phyloP scores from a whole-genome alignment of 345 rosid species.

The Hevea brasiliensis region DNA sequence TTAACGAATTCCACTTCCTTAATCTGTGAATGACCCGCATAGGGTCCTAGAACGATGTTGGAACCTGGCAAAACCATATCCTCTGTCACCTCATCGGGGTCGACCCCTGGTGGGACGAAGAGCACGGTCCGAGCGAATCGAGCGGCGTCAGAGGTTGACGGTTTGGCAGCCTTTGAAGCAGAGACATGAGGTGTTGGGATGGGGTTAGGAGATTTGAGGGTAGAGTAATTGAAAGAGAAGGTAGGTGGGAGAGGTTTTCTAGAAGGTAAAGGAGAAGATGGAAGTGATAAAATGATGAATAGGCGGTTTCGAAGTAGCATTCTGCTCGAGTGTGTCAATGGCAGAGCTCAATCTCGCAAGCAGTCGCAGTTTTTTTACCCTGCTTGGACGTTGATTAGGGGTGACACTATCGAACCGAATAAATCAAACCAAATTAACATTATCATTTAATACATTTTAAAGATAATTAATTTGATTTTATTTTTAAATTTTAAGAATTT shows the following conservation, averaged over 20 bases:
- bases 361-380: no score
- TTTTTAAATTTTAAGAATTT: no score
- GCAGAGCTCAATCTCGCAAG: neutral
- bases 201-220: slow-evolving; percentile 4
- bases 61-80: slow-evolving; percentile 85
- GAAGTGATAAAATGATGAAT: slow-evolving; percentile 10
- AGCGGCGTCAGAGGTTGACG: neutral
- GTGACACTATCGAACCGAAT: no score
- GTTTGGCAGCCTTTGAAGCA: slow-evolving; percentile 16
- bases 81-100: slow-evolving; percentile 57
- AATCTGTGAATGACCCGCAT: slow-evolving; percentile 87
- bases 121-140: slow-evolving; percentile 6
- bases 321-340: neutral
- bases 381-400: no score
- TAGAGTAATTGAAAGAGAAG: neutral
- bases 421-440: no score
- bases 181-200: slow-evolving; percentile 6
- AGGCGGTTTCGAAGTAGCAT: slow-evolving; percentile 23
- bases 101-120: slow-evolving; percentile 85
- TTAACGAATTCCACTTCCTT: slow-evolving; percentile 85
- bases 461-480: no score
- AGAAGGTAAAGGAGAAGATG: neutral
- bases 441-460: no score
- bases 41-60: slow-evolving; percentile 81
- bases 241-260: neutral